Evolutionary conservation across 78 protist species (phyloP), one percentile per base, ranked within the genome.

Genomic region (Dictyostelium brefeldianum): DNA sequence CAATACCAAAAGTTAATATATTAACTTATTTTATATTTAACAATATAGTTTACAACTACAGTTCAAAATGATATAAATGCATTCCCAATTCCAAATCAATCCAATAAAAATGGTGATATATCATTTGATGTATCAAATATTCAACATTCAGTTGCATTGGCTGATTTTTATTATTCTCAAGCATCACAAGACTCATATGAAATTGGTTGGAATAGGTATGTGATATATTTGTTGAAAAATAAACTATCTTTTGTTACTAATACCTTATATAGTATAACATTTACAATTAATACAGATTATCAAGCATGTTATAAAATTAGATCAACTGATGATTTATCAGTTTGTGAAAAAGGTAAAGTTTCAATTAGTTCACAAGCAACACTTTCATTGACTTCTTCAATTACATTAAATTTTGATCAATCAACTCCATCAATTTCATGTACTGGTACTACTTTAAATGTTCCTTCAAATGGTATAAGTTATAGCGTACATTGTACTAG

Each of bases 311-410:
- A 78, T 17, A 64, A 64, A 27, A 74, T 74, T 43, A 46, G 25
- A 48, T 17, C 15, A 1, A 1, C 12, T 31, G 12, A 78, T 31
- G 18, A 59, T 15, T 11, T 59, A 11, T 43, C 64, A 22, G 9
- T 80, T n/a, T 80, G 85, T 59, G 85, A 80, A 80, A 67, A 80
- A 29, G 85, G 85, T 59, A 17, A 80, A 12, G 17, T 80, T 46
- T 18, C 9, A 22, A 80, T 80, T 20, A 2, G 6, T 1, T 80
- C 74, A 31, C 64, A 20, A 31, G 47, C 51, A 36, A 43, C 71
- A n/a, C 10, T 56, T 43, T 54, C 83, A 54, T 31, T 50, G 5
- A 9, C 64, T 2, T 18, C 67, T 5, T 7, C 8, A 12, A 43
- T 80, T 7, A 59, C 22, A 0, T 29, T 80, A 9, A 56, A 31